Base-by-base conservation (phyloP, 768 basidiomycete genomes). In the Mycena maculata region DNA sequence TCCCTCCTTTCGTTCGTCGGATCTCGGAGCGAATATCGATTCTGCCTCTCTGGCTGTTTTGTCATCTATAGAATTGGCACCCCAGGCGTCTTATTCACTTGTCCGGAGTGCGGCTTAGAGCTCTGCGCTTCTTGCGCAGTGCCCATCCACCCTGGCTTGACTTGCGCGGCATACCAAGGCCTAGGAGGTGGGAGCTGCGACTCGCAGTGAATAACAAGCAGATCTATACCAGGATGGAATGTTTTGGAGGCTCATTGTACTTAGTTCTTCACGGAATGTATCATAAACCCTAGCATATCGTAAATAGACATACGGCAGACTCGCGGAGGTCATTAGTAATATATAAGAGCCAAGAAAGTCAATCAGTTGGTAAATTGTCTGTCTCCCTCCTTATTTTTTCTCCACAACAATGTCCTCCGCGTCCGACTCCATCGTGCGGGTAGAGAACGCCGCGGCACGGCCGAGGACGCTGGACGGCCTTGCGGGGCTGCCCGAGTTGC, bases 371-470 rank as follows among this genome's bases (percentile, higher is more conserved):
- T 11, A 48, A 38, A 36, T 36, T 36, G 33, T 36, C 33, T 13
- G 33, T 36, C 33, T 36, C 8, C 33, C 33, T 36, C 48, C 60
- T 68, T 78, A 73, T 78, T 75, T 75, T 65, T 70, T 75, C 12
- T 74, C 85, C 27, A 91, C 82, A 63, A 91, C 80, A 70, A 91
- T 87, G 68, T 93, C 93, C 75, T 94, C 93, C 38, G 92, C 92
- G 73, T 94, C 92, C 74, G 91, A 92, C 44, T 90, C 91, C 90
- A 92, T 91, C 53, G 92, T 93, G 76, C 92, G 85, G 74, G 92
- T 86, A 58, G 91, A 89, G 60, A 90, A 83, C 31, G 85, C 83
- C 39, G 84, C 81, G 31, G 81, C 78, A 68, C 86, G 79, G n/a
- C 87, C 85, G 8, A 86, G 73, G 39, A 85, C 81, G 68, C 82